Evolutionary conservation across 2,329 filamentous ascomycete species (phyloP).

Genomic region (Calonectria multiphialidica): DNA sequence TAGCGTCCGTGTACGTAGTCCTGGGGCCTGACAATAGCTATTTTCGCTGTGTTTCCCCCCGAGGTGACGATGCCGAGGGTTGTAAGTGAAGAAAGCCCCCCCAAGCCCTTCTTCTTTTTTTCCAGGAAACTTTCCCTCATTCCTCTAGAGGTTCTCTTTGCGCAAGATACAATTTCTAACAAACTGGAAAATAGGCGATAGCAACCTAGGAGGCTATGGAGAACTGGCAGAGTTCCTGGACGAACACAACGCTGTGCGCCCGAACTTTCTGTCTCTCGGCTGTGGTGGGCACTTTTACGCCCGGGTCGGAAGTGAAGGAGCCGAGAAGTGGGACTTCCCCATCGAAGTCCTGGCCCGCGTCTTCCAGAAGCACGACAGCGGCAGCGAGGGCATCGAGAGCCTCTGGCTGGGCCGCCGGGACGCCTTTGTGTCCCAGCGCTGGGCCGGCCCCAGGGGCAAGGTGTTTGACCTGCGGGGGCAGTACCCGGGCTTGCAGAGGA

Average conservation of each 20-base stretch:
- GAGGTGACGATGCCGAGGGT: slow-evolving; percentile 26
- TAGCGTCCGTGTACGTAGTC: slow-evolving; percentile 31
- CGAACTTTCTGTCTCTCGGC: slow-evolving; percentile 35
- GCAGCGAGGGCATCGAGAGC: slow-evolving; percentile 7
- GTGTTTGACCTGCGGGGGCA: slow-evolving; percentile 31
- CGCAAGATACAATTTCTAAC: not conserved
- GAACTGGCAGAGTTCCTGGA: slow-evolving; percentile 30
- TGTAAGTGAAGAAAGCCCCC: slow-evolving; percentile 24
- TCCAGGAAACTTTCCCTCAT: not conserved
- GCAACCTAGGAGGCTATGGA: slow-evolving; percentile 34
- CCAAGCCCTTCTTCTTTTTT: not conserved
- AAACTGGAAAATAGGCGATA: slow-evolving; percentile 19
- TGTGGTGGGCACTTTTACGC: slow-evolving; percentile 33
- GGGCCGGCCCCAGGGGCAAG: slow-evolving; percentile 21
- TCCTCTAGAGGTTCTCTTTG: not conserved
- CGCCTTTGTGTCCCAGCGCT: slow-evolving; percentile 40
- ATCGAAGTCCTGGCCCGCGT: not conserved
- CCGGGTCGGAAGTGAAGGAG: slow-evolving; percentile 24
- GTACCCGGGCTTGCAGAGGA: slow-evolving; percentile 21
- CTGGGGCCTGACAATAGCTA: slow-evolving; percentile 33
- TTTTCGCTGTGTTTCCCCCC: slow-evolving; percentile 37
- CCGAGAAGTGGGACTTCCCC: slow-evolving; percentile 34
- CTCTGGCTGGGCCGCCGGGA: slow-evolving; percentile 38
- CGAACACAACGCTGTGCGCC: slow-evolving; percentile 37
- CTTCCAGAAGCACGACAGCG: slow-evolving; percentile 20